These are phyloP conservation scores for Myxozyma udenii DNA, from an alignment of 805 yeast genomes.

Conservation along the genomic window DNA sequence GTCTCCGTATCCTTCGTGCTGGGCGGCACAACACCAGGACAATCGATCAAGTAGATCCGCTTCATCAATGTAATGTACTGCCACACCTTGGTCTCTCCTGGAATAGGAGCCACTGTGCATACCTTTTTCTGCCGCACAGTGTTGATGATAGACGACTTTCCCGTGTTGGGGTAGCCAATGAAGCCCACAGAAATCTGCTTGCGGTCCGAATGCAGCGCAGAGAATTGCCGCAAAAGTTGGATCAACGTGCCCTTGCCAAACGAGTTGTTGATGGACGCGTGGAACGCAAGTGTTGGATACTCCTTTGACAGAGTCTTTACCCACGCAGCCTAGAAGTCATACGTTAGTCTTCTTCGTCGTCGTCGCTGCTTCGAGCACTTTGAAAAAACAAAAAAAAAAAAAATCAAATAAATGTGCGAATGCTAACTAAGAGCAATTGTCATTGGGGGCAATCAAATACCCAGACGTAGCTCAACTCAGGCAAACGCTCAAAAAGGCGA, in stretches of 20 bases:
- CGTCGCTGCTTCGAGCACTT: conserved; percentile 37
- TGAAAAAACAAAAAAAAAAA: conserved; percentile 17
- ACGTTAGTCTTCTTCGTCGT: conserved; percentile 2
- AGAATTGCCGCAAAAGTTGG: conserved; percentile 88
- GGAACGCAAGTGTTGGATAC: conserved; percentile 94
- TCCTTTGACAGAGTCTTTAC: conserved; percentile 88
- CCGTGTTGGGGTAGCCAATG: conserved; percentile 98
- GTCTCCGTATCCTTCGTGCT: conserved; percentile 83
- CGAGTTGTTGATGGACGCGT: conserved; percentile 94
- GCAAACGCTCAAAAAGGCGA: conserved; percentile 40
- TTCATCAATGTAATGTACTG: conserved; percentile 97
- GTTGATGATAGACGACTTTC: conserved; percentile 92
- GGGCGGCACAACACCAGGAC: conserved; percentile 99
- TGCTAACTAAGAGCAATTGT: conserved; percentile 79
- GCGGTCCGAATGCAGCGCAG: conserved; percentile 85
- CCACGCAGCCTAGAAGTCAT: conserved; percentile 83
- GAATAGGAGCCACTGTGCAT: conserved; percentile 95
- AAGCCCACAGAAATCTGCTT: conserved; percentile 96
- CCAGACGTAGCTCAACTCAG: conserved; percentile 71
- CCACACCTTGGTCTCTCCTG: conserved; percentile 99
- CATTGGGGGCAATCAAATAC: conserved; percentile 28
- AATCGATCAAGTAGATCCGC: conserved; percentile 89
- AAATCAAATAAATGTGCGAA: conserved; percentile 56
- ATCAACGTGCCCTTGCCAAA: conserved; percentile 96
- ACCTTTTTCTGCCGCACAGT: conserved; percentile 93